Evolutionary conservation across 2,329 filamentous ascomycete genomes (phyloP).

Genomic region (Aureobasidium sp.): DNA sequence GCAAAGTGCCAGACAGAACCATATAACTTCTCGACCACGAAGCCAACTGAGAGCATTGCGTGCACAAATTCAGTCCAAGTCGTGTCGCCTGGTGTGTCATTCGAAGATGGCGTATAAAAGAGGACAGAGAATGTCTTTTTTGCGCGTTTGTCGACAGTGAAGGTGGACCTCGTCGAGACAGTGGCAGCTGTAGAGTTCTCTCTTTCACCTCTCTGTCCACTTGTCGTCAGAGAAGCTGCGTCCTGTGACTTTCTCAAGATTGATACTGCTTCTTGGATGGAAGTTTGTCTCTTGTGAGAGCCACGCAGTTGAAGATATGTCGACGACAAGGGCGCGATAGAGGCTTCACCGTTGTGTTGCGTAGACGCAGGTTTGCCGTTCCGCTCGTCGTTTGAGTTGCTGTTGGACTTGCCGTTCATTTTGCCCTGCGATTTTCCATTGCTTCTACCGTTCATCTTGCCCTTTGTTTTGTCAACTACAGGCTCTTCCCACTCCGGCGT

Average conservation of each 20-base stretch:
- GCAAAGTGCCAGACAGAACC: conserved; percentile 55
- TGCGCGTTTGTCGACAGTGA: conserved; percentile 32
- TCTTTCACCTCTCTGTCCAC: not conserved
- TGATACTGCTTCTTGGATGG: conserved; percentile 13
- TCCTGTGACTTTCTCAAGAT: not conserved
- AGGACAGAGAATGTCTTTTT: conserved; percentile 38
- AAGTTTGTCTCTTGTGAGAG: not conserved
- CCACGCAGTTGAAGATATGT: conserved; percentile 1
- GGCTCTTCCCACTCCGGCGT: conserved; percentile 6
- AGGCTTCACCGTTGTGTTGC: not conserved
- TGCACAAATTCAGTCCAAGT: conserved; percentile 48
- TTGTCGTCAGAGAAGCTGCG: not conserved
- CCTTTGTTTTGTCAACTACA: not conserved
- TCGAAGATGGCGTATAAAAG: conserved; percentile 31
- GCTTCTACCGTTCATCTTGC: not conserved
- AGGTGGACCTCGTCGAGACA: conserved; percentile 8
- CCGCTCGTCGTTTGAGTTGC: not conserved
- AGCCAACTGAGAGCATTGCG: conserved; percentile 43
- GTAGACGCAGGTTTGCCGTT: not conserved
- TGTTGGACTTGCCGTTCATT: not conserved
- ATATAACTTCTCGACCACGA: conserved; percentile 49
- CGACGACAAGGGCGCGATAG: not conserved
- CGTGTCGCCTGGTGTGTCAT: conserved; percentile 37
- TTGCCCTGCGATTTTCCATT: not conserved
- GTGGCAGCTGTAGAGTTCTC: not conserved